These are phyloP conservation scores for Rosellinia necatrix DNA, from an alignment of 2,329 filamentous ascomycete species.

Conservation along the genomic window DNA sequence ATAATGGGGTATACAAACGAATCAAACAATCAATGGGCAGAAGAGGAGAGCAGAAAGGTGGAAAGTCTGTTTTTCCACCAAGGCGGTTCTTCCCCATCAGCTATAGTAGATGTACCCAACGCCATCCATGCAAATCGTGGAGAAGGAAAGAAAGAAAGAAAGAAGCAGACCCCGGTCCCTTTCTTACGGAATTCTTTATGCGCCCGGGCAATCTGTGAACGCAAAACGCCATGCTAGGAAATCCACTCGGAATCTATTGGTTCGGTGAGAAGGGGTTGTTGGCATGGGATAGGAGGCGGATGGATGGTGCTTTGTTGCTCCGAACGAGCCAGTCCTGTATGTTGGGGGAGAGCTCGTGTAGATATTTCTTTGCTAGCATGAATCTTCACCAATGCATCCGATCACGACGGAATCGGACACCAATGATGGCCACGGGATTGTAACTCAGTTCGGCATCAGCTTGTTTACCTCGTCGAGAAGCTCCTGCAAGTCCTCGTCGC, in stretches of 20 bases:
- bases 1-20: slow-evolving; percentile 27
- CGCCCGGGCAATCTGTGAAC: slow-evolving; percentile 24
- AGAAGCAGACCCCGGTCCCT: slow-evolving; percentile 1
- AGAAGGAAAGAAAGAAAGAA: slow-evolving; percentile 7
- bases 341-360: not conserved
- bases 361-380: not conserved
- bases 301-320: not conserved
- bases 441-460: slow-evolving; percentile 50
- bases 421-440: not conserved
- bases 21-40: slow-evolving; percentile 4
- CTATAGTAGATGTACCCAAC: slow-evolving; percentile 24
- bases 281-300: not conserved
- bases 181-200: slow-evolving; percentile 21
- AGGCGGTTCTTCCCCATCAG: slow-evolving; percentile 3
- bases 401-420: not conserved
- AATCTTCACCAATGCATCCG: not conserved
- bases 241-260: slow-evolving; percentile 21
- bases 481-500: slow-evolving; percentile 84
- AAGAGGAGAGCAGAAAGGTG: not conserved
- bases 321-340: not conserved
- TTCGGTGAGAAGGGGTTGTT: not conserved
- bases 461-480: slow-evolving; percentile 90
- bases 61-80: not conserved
- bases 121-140: slow-evolving; percentile 29
- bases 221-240: slow-evolving; percentile 23